phyloP scores from a whole-genome alignment of 495 filamentous ascomycete species.

The Clohesyomyces aquaticus region DNA sequence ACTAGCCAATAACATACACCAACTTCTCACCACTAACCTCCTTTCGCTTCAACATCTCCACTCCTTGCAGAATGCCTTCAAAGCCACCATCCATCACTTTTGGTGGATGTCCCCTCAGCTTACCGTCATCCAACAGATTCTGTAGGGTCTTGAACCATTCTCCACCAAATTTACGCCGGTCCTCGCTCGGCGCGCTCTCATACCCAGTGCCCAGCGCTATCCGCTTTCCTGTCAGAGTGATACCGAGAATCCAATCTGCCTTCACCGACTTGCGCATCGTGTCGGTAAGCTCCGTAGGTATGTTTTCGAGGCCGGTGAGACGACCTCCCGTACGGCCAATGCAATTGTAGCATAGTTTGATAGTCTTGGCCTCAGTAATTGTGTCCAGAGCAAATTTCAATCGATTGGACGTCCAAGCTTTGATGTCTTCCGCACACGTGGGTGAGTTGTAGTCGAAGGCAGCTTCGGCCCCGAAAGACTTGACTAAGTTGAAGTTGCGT shows the following conservation, averaged over 20 bases:
- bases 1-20: neutral
- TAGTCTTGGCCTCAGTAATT: conserved; percentile 28
- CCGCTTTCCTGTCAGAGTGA: too few relatives aligned
- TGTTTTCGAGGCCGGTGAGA: neutral
- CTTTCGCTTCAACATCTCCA: neutral
- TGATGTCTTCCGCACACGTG: conserved; percentile 49
- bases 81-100: neutral
- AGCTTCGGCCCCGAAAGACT: conserved; percentile 52
- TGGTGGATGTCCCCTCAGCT: neutral
- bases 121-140: neutral
- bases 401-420: conserved; percentile 39
- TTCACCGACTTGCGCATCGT: neutral
- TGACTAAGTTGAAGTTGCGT: conserved; percentile 57
- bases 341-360: neutral
- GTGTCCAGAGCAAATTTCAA: conserved; percentile 41
- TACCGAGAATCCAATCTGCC: neutral
- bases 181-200: neutral
- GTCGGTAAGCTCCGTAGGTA: neutral
- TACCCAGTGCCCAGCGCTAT: too few relatives aligned
- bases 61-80: neutral
- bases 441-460: conserved; percentile 59
- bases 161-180: neutral
- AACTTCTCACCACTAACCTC: neutral
- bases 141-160: neutral
- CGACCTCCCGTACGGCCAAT: neutral